phyloP scores from a whole-genome alignment of 441 rosid genomes.

The Pelargonium cotyledonis region DNA sequence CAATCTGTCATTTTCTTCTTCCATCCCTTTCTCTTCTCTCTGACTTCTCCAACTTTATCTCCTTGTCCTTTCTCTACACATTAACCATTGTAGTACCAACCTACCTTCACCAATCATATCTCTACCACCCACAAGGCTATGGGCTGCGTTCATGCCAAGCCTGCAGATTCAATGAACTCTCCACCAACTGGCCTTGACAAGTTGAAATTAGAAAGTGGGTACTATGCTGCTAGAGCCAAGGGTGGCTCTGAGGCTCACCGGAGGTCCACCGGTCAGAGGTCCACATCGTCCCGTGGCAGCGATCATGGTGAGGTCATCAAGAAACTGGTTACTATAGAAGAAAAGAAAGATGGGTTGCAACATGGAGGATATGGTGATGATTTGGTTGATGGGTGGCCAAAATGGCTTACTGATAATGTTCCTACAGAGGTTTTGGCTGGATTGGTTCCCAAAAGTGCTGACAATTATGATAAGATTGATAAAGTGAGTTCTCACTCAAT shows the following conservation, averaged over 20 bases:
- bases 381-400: constrained; percentile 51
- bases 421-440: constrained; percentile 44
- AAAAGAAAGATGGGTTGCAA: constrained; percentile 4
- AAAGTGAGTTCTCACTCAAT: constrained; percentile 28
- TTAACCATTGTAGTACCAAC: no score
- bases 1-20: constrained; percentile 10
- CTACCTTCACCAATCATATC: no score
- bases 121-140: constrained; percentile 18
- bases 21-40: constrained; percentile 12
- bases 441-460: constrained; percentile 55
- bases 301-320: constrained; percentile 12
- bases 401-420: constrained; percentile 51
- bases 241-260: constrained; percentile 15
- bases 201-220: constrained; percentile 35
- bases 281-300: constrained; percentile 13
- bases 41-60: constrained; percentile 21
- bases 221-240: constrained; percentile 19
- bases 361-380: constrained; percentile 22
- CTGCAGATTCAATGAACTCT: constrained; percentile 19
- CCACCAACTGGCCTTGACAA: constrained; percentile 28
- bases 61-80: constrained; percentile 3
- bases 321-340: background rate
- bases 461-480: constrained; percentile 48
- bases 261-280: constrained; percentile 40
- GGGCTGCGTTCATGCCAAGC: constrained; percentile 45